phyloP scores from a whole-genome alignment of 352 stramenopile species.

The Phytophthora aleatoria region DNA sequence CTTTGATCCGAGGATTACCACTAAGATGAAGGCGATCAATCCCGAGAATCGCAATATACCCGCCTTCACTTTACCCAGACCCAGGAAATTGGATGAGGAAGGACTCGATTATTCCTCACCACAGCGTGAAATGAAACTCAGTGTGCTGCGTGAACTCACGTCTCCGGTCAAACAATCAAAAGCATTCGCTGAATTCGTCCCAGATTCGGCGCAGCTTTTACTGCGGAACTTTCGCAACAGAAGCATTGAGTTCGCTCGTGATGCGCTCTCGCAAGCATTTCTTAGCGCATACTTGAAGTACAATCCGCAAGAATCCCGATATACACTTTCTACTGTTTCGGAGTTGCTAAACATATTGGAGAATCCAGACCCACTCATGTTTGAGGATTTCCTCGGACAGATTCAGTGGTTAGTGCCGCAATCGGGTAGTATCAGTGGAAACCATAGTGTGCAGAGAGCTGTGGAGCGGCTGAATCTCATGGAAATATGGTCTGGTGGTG shows the following conservation, averaged over 20 bases:
- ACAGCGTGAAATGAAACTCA: background rate
- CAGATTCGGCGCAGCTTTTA: background rate
- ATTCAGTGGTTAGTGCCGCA: background rate
- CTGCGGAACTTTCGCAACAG: background rate
- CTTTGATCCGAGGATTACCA: background rate
- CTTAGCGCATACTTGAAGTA: background rate
- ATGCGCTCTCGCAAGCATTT: background rate
- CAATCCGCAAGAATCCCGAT: background rate
- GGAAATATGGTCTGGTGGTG: background rate
- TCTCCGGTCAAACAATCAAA: background rate
- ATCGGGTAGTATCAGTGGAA: background rate
- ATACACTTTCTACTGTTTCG: background rate
- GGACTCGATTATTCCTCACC: background rate
- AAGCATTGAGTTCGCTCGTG: background rate
- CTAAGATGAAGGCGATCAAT: background rate
- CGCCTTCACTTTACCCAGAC: background rate
- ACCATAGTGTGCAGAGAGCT: background rate
- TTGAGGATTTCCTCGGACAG: background rate
- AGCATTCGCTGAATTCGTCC: background rate
- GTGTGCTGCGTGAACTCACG: background rate
- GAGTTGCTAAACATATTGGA: background rate
- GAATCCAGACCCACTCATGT: background rate
- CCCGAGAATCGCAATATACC: background rate
- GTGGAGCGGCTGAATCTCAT: background rate
- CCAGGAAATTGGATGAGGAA: background rate